Base-by-base conservation (phyloP, 2,329 filamentous ascomycete genomes). In the Rhexocercosporidium sp. region DNA sequence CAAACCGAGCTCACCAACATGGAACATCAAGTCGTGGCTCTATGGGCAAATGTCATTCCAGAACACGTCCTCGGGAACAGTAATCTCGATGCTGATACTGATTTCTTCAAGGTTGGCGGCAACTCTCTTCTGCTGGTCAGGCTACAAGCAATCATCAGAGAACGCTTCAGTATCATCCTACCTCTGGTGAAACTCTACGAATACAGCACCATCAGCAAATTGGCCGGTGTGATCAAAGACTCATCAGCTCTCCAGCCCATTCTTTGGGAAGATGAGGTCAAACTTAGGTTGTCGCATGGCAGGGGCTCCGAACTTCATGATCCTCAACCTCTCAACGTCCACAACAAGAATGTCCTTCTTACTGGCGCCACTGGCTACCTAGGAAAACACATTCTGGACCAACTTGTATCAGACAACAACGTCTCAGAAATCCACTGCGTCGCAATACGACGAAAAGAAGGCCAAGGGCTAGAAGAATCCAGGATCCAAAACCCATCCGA, bases 361-460 rank as follows among this genome's bases (percentile, higher is more conserved):
- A 83, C 81, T 0, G 82, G 81, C 0, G 74, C 78, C 0, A 79
- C 79, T 1, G 80, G 79, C 0, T 83, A 81, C 56, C 72, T 86
- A 0, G 82, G 78, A 3, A 62, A 69, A 3, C 65, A 78, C 8
- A 62, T 86, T 22, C 72, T 85, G 63, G 53, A 65, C 3, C 67
- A 73, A 20, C 77, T 87, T 0, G 59, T 79, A 0, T 62, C 72
- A 2, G 62, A 78, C 4, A 29, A 69, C 0, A 59, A 62, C 0
- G 75, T 85, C 0, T 25, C 61, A 1, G 74, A 72, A 11, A 72
- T 86, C 1, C 79, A 83, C 71, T 84, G 82, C 66, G 53, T 86
- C 12, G 82, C 82, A 4, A 73, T 83, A 0, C 72, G 77, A 71
- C 75, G 25, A 27, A 41, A 47, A 56, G 66, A 41, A 9, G 57